Evolutionary conservation across 768 basidiomycete genomes (phyloP), one percentile per base, ranked within the genome.

Genomic region (Sarcodon sp.): DNA sequence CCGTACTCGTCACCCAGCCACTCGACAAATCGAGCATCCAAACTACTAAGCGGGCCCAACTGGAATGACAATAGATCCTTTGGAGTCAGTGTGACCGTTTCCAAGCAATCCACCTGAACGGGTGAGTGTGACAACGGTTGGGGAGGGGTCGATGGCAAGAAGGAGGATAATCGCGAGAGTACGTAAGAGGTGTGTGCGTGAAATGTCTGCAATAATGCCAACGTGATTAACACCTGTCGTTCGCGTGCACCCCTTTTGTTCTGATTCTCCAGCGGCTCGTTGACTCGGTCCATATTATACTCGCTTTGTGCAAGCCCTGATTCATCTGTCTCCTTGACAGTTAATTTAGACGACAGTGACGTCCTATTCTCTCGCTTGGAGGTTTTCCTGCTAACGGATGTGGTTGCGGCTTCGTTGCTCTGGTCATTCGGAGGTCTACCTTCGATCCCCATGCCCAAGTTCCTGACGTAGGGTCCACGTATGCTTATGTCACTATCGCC

Each of bases 1-100:
- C 71, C 77, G 50, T 84, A 84, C 61, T 85, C 82, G 45, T 71
- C 70, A 1, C 70, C 75, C 13, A 91, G 66, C 84, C 85, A 89
- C 59, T 87, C 84, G 33, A 88, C 64, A 58, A 88, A 89, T 38
- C 67, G 69, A n/a, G 72, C 79, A 52, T 90, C 87, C 43, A 80
- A 57, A 4, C 68, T 64, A 56, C 87, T 90, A 50, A 87, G 63
- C 6, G 86, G 80, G 1, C 85, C 81, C 0, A 90, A 71, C 58
- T 84, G 84, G 43, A 90, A 79, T 11, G 76, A 67, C 9, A 77
- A 47, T 7, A 89, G 66, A 50, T 87, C 83, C 54, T 71, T 77
- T 9, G 84, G 76, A 1, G 73, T 69, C 13, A 88, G 61, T 9
- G 79, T 64, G 38, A 73, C 60, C 33, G 51, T 59, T 15, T 56